Base-by-base conservation (phyloP, 495 filamentous ascomycete species). In the Melanomma pulvis-pyrius region DNA sequence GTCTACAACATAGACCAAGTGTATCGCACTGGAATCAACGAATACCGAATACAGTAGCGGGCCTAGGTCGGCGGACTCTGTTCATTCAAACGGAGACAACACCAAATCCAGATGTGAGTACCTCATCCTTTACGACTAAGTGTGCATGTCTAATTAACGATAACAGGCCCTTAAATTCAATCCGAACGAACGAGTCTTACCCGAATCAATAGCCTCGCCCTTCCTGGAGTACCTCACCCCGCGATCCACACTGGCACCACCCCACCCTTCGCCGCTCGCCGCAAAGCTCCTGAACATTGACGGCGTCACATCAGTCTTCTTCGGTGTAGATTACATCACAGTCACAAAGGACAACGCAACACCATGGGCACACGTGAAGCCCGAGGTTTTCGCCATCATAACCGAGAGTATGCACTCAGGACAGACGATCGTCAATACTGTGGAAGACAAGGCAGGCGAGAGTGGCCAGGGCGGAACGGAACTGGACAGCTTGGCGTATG, bases 41-140 rank as follows among this genome's bases (percentile, higher is more conserved):
- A 0, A 21, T 63, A 17, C 21, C 57, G 22, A 26, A 24, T 12
- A 28, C 65, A 24, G 47, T 6, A 39, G 25, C 54, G 29, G 9
- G 61, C 51, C 19, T 53, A 54, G 57, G 61, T 17, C 57, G 70
- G 19, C 90, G 94, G 36, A 92, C 88, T 13, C 93, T 98, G 74
- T 98, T 97, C 81, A 98, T 98, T 68, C 94, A 97, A 79, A 98
- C 94, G 1, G 94, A 96, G 62, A 84, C 81, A 51, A 98, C 96
- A 9, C 96, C 94, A 15, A 98, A 98, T 77, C 81, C 86, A 1
- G 91, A 97, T 81, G 93, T 88, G 77, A 74, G 82, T 55, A 77
- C 48, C 48, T 7, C 2, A 24, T 5, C 21, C 1, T 5, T 3
- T 46, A 11, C 34, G 66, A 28, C 22, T 22, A 17, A 13, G n/a